These are phyloP conservation scores for Fusarium sp. DNA, from an alignment of 2,329 filamentous ascomycete species.

Conservation along the genomic window DNA sequence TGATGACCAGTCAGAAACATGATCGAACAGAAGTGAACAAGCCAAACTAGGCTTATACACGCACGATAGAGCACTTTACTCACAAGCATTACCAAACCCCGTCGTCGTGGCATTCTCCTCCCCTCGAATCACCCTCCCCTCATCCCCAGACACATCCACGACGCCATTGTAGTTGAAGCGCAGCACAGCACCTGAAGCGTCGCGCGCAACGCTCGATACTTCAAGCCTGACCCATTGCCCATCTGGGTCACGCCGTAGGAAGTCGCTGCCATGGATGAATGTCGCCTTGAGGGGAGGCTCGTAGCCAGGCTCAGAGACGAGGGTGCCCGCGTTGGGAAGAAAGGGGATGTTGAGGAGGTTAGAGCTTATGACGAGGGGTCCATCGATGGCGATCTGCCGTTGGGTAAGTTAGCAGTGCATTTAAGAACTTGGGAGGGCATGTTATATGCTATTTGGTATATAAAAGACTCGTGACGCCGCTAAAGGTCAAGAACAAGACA, in stretches of 20 bases:
- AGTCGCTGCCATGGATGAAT: slow-evolving; percentile 53
- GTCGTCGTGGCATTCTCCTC: slow-evolving; percentile 50
- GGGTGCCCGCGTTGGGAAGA: slow-evolving; percentile 43
- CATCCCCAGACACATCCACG: slow-evolving; percentile 47
- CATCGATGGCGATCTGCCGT: slow-evolving; percentile 48
- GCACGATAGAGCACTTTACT: slow-evolving; percentile 26
- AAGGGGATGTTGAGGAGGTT: slow-evolving; percentile 50
- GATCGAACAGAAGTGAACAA: background rate
- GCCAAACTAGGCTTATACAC: background rate
- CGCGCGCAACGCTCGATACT: slow-evolving; percentile 49
- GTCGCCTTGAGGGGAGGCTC: slow-evolving; percentile 49
- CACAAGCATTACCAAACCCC: slow-evolving; percentile 52
- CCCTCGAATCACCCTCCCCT: slow-evolving; percentile 48
- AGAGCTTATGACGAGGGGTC: slow-evolving; percentile 46
- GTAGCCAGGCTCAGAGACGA: slow-evolving; percentile 51
- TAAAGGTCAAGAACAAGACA: background rate
- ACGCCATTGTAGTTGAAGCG: slow-evolving; percentile 52
- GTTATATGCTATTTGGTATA: background rate
- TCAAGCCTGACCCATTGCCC: slow-evolving; percentile 51
- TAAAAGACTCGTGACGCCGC: background rate
- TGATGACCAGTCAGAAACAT: background rate
- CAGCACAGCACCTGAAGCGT: slow-evolving; percentile 46
- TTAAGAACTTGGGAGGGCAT: background rate
- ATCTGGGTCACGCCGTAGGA: slow-evolving; percentile 51
- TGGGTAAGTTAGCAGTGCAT: background rate